phyloP scores from a whole-genome alignment of 345 rosid species.

The Atalantia buxifolia region DNA sequence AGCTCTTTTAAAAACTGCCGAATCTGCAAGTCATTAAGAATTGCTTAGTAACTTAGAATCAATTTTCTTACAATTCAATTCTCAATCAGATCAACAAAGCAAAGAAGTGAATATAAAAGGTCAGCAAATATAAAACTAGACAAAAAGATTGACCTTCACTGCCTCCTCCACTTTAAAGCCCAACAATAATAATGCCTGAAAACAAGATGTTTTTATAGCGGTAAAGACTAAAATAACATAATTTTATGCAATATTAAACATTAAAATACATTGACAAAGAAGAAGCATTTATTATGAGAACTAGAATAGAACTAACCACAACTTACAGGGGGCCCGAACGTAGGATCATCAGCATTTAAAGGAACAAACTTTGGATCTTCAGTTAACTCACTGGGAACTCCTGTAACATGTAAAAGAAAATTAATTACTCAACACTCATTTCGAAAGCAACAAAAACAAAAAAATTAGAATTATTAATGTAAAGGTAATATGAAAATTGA shows the following conservation, averaged over 20 bases:
- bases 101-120: not conserved
- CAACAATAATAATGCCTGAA: conserved; percentile 70
- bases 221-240: not conserved
- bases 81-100: not conserved
- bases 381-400: conserved; percentile 40
- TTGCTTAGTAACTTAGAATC: not conserved
- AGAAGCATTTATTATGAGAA: not conserved
- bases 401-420: conserved; percentile 26
- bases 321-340: conserved; percentile 90
- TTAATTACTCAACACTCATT: not conserved
- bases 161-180: conserved; percentile 68
- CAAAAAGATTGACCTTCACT: conserved; percentile 42
- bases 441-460: not conserved
- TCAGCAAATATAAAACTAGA: not conserved
- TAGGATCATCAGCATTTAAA: conserved; percentile 62
- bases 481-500: not conserved
- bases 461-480: not conserved
- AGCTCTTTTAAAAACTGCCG: conserved; percentile 60
- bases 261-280: not conserved
- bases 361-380: conserved; percentile 88
- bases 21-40: conserved; percentile 41
- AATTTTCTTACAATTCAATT: not conserved
- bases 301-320: conserved; percentile 33
- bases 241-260: not conserved
- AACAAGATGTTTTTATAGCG: not conserved